Evolutionary conservation across 108 stramenopile genomes (phyloP).

Genomic region (Chaetoceros muelleri): DNA sequence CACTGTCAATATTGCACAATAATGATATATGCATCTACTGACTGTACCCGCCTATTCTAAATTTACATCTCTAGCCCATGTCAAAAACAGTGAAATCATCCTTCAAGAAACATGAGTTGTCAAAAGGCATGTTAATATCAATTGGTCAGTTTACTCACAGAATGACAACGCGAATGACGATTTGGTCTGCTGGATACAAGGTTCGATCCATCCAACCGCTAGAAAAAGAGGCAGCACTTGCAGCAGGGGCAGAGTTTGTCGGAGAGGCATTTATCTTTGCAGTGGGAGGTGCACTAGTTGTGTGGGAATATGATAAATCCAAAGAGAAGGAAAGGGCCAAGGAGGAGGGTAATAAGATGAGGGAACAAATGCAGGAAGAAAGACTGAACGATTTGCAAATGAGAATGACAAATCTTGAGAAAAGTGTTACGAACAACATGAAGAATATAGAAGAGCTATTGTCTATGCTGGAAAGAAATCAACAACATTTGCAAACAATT

Average conservation of each 20-base stretch:
- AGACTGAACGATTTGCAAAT: constrained; percentile 2
- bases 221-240: constrained; percentile 58
- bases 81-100: constrained; percentile 62
- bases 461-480: neutral
- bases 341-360: constrained; percentile 27
- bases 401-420: neutral
- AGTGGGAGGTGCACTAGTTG: constrained; percentile 40
- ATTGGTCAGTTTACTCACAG: constrained; percentile 69
- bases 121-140: constrained; percentile 43
- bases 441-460: no score
- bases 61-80: no score
- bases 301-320: constrained; percentile 65
- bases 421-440: neutral
- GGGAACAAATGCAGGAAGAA: constrained; percentile 30
- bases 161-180: constrained; percentile 69
- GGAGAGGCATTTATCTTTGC: constrained; percentile 65
- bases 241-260: constrained; percentile 67
- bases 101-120: constrained; percentile 30
- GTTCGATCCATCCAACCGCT: constrained; percentile 56
- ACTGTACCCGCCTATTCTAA: no score
- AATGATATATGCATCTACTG: no score
- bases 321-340: constrained; percentile 42
- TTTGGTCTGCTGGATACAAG: constrained; percentile 72
- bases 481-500: neutral
- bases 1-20: no score